These are phyloP conservation scores for Puya raimondii DNA, from an alignment of 176 grass and related monocot species.

Conservation along the genomic window DNA sequence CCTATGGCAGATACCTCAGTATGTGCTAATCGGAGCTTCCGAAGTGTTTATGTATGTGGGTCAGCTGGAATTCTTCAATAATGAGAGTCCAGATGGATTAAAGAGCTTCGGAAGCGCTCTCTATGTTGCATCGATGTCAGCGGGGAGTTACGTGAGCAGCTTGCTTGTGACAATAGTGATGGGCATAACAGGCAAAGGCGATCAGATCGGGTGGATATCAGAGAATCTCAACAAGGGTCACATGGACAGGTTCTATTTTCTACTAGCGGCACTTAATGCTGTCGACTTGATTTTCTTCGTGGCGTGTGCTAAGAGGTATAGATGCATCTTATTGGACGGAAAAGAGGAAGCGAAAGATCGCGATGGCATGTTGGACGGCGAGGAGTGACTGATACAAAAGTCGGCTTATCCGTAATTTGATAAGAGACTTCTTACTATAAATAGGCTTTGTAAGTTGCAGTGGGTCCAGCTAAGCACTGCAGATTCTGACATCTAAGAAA, in stretches of 20 bases:
- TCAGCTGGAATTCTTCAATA: slow-evolving; percentile 71
- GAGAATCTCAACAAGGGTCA: slow-evolving; percentile 56
- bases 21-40: slow-evolving; percentile 51
- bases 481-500: no score
- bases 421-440: no score
- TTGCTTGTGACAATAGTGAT: slow-evolving; percentile 39
- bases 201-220: slow-evolving; percentile 40
- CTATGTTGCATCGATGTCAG: slow-evolving; percentile 52
- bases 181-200: slow-evolving; percentile 19
- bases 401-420: neutral
- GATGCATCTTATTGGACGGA: slow-evolving; percentile 23
- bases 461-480: no score
- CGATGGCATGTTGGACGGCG: neutral
- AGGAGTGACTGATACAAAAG: neutral
- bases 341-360: neutral
- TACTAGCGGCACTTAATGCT: slow-evolving; percentile 35
- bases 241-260: slow-evolving; percentile 59
- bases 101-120: slow-evolving; percentile 60
- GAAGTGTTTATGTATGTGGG: slow-evolving; percentile 74
- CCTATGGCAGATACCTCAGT: slow-evolving; percentile 69
- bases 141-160: slow-evolving; percentile 38
- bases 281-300: slow-evolving; percentile 29
- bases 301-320: slow-evolving; percentile 43
- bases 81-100: slow-evolving; percentile 41
- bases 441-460: no score